A percentile compares a stretch with the other conserved stretches of the same genome.
phyloP scores from a whole-genome alignment of 2,329 filamentous ascomycete species.

The Rhinocladiella similis region DNA sequence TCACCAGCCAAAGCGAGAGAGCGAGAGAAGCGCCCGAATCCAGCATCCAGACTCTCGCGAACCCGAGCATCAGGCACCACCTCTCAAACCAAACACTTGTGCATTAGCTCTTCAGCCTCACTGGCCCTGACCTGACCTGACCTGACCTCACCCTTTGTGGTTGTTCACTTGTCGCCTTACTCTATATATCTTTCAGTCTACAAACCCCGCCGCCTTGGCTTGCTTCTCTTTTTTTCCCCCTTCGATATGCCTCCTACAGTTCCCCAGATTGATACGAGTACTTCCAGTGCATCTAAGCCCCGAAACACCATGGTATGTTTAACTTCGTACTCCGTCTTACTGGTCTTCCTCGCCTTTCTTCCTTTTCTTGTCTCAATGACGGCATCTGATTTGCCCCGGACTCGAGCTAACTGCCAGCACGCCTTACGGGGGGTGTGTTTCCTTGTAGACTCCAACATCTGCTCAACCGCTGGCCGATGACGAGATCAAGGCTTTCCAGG shows the following conservation, averaged over 20 bases:
- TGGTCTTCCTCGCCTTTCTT: not conserved
- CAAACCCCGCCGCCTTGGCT: not conserved
- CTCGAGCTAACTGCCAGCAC: constrained; percentile 11
- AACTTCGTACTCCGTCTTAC: not conserved
- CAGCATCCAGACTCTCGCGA: too few species aligned
- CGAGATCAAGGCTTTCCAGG: constrained; percentile 31
- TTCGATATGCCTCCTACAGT: constrained; percentile 16
- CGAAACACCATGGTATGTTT: constrained; percentile 19
- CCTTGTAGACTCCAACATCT: constrained; percentile 17
- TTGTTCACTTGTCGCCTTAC: not conserved
- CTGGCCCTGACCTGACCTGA: too few species aligned
- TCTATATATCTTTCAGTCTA: too few species aligned
- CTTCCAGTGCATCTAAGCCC: constrained; percentile 2
- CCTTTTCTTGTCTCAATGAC: not conserved
- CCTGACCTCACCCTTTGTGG: not conserved
- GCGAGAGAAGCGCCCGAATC: too few species aligned
- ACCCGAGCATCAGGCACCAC: not conserved
- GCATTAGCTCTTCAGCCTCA: too few species aligned
- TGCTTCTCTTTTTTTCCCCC: constrained; percentile 10
- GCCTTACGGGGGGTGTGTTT: not conserved
- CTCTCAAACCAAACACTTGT: not conserved
- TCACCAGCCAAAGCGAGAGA: too few species aligned
- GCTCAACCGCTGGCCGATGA: constrained; percentile 26
- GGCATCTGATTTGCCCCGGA: not conserved
- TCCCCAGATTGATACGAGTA: constrained; percentile 18